Evolutionary conservation across 768 basidiomycete species (phyloP).

Genomic region (Termitomyces sp.): DNA sequence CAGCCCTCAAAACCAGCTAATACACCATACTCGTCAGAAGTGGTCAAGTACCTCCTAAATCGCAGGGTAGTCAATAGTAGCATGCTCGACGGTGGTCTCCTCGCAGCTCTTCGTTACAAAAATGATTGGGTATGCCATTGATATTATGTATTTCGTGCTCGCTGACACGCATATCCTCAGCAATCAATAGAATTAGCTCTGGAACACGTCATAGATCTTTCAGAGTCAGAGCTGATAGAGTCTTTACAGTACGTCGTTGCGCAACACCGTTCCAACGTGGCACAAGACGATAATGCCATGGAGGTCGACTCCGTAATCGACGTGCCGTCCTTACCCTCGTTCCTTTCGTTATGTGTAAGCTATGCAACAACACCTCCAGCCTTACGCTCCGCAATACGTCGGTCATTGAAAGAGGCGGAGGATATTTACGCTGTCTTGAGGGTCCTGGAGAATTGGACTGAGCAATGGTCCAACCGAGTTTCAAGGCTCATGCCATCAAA

Average conservation of each 20-base stretch:
- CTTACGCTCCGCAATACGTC: conserved; percentile 47
- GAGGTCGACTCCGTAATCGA: conserved; percentile 23
- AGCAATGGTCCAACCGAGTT: conserved; percentile 27
- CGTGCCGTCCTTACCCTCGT: conserved; percentile 26
- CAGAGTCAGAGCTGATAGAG: conserved; percentile 58
- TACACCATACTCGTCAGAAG: conserved; percentile 46
- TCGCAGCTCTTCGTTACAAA: conserved; percentile 44
- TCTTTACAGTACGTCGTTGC: conserved; percentile 39
- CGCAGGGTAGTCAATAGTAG: conserved; percentile 46
- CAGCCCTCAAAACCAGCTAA: conserved; percentile 31
- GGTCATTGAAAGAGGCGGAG: conserved; percentile 41
- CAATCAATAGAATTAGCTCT: conserved; percentile 47
- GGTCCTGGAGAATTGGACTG: conserved; percentile 46
- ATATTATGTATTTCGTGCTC: not conserved
- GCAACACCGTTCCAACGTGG: conserved; percentile 22
- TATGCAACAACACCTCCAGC: conserved; percentile 33
- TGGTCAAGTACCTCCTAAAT: conserved; percentile 54
- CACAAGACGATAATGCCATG: conserved; percentile 35
- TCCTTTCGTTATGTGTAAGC: conserved; percentile 28
- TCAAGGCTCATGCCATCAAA: conserved; percentile 31
- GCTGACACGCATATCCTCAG: conserved; percentile 17
- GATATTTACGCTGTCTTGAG: conserved; percentile 40
- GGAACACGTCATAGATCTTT: conserved; percentile 50
- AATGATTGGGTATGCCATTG: conserved; percentile 60
- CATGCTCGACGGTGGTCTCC: conserved; percentile 58